phyloP scores from a whole-genome alignment of 129 eudicot species.

The Flaveria linearis region DNA sequence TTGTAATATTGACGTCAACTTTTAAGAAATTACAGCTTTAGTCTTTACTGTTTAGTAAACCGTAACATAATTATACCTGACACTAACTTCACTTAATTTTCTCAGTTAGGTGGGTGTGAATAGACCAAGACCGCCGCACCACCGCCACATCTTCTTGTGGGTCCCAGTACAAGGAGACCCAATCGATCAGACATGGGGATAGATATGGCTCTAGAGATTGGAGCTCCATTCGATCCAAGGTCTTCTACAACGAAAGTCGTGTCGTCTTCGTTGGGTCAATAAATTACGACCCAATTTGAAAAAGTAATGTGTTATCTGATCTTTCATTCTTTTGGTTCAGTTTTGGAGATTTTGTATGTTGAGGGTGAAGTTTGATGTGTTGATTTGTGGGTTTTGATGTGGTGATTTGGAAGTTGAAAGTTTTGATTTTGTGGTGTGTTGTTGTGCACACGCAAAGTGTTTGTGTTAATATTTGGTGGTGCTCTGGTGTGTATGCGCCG shows the following conservation, averaged over 20 bases:
- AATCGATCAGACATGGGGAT: constrained; percentile 54
- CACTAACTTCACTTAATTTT: too few relatives aligned
- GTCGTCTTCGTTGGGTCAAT: constrained; percentile 97
- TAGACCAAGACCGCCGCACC: too few relatives aligned
- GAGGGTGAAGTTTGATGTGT: too few relatives aligned
- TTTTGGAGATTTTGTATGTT: background rate
- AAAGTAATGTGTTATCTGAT: constrained; percentile 37
- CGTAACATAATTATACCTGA: too few relatives aligned
- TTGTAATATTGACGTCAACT: too few relatives aligned
- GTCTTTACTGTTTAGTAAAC: too few relatives aligned
- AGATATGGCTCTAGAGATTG: constrained; percentile 75
- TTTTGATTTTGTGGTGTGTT: background rate
- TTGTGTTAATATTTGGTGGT: constrained; percentile 22
- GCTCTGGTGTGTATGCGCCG: too few relatives aligned
- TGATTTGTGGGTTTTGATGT: too few relatives aligned
- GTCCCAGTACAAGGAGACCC: too few relatives aligned
- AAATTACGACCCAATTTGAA: constrained; percentile 87
- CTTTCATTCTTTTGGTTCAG: background rate
- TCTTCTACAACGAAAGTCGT: constrained; percentile 69
- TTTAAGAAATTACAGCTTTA: too few relatives aligned
- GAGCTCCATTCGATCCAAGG: constrained; percentile 99
- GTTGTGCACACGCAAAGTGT: constrained; percentile 6
- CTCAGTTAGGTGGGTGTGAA: too few relatives aligned
- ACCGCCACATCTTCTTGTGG: too few relatives aligned
- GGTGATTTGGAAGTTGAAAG: background rate